These are phyloP conservation scores for Zasmidium angulare DNA, from an alignment of 2,329 filamentous ascomycete genomes.

Conservation along the genomic window DNA sequence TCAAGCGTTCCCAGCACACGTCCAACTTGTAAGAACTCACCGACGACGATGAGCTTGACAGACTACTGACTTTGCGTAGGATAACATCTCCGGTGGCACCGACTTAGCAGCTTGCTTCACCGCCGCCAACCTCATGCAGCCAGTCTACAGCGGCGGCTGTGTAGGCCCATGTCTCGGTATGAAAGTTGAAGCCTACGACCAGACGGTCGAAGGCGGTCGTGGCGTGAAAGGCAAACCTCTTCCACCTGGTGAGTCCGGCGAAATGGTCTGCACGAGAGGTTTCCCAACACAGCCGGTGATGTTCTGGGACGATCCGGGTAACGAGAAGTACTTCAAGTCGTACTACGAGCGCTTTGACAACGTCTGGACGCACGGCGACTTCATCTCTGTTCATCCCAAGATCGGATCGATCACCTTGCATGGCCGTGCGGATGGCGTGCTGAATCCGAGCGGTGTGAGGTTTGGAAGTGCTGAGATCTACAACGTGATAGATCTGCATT, in stretches of 20 bases:
- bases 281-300: slow-evolving; percentile 73
- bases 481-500: slow-evolving; percentile 66
- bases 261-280: slow-evolving; percentile 66
- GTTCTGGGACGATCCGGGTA: slow-evolving; percentile 47
- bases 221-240: slow-evolving; percentile 52
- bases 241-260: slow-evolving; percentile 66
- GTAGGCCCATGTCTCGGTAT: slow-evolving; percentile 56
- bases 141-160: slow-evolving; percentile 61
- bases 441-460: slow-evolving; percentile 75
- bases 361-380: slow-evolving; percentile 83
- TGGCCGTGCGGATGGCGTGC: slow-evolving; percentile 72
- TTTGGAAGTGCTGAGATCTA: slow-evolving; percentile 84
- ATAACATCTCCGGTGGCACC: slow-evolving; percentile 75
- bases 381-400: slow-evolving; percentile 67
- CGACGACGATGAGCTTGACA: too few relatives aligned
- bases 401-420: slow-evolving; percentile 67
- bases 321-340: slow-evolving; percentile 45
- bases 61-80: slow-evolving; percentile 19
- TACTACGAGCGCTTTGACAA: slow-evolving; percentile 51
- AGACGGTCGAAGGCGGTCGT: slow-evolving; percentile 43
- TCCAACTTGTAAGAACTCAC: slow-evolving; percentile 56
- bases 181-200: slow-evolving; percentile 62
- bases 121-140: slow-evolving; percentile 66
- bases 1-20: slow-evolving; percentile 63
- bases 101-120: slow-evolving; percentile 69